These are phyloP conservation scores for Nyctanthes arbortristis DNA, from an alignment of 257 asterid genomes.

Conservation along the genomic window DNA sequence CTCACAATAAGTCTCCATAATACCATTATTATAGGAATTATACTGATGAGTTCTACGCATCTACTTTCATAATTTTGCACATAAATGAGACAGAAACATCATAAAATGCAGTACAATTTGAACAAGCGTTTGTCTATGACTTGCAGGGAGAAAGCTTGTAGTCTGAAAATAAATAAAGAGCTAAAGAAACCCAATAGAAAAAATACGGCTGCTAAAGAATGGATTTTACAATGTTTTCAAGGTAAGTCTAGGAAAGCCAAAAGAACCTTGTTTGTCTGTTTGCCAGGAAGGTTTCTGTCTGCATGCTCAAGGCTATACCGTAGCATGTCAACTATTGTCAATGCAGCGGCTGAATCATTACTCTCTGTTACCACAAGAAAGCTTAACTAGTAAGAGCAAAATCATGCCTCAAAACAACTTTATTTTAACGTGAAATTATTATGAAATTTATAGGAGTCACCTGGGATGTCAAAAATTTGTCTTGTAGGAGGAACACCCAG, in stretches of 20 bases:
- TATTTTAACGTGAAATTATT: neutral
- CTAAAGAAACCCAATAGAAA: neutral
- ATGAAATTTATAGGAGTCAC: constrained; percentile 27
- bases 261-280: constrained; percentile 45
- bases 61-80: neutral
- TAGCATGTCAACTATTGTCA: constrained; percentile 55
- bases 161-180: neutral
- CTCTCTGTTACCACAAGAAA: constrained; percentile 43
- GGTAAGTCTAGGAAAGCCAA: constrained; percentile 12
- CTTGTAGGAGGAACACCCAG: constrained; percentile 69
- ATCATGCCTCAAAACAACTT: constrained; percentile 5
- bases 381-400: neutral
- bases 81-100: neutral
- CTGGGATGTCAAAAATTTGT: constrained; percentile 85
- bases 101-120: neutral
- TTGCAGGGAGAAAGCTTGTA: neutral
- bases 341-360: constrained; percentile 43
- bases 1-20: neutral
- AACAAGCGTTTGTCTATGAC: neutral
- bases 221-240: neutral
- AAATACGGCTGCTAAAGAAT: constrained; percentile 7
- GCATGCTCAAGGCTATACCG: constrained; percentile 68
- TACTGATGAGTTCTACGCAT: neutral
- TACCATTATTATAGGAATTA: neutral
- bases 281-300: constrained; percentile 61